Conservation (phyloP, 495 filamentous ascomycete species). For the Baudoinia panamericana region DNA sequence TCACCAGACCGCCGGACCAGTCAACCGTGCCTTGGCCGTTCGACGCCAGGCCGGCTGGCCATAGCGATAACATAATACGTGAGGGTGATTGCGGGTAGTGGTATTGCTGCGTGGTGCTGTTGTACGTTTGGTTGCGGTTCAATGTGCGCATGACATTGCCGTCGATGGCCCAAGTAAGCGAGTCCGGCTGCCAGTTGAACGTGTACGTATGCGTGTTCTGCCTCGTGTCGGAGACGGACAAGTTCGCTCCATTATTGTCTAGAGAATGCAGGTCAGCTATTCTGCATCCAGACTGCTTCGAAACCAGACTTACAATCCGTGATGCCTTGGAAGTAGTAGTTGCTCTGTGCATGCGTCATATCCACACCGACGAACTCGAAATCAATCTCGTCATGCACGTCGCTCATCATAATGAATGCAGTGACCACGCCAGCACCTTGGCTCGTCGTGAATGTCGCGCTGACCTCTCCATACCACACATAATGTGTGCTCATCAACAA, state of each 20-base stretch:
- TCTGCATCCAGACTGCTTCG: not conserved
- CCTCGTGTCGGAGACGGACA: constrained; percentile 61
- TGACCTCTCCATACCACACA: constrained; percentile 94
- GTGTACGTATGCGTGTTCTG: constrained; percentile 78
- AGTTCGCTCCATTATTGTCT: constrained; percentile 36
- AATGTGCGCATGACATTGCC: constrained; percentile 59
- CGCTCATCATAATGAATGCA: constrained; percentile 85
- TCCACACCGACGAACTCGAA: constrained; percentile 87
- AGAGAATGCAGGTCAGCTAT: constrained; percentile 1
- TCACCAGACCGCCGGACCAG: constrained; percentile 82
- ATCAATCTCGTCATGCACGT: constrained; percentile 97
- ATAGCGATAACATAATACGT: constrained; percentile 89
- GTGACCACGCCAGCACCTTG: constrained; percentile 80
- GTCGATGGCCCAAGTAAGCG: constrained; percentile 75
- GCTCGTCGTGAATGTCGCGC: constrained; percentile 72
- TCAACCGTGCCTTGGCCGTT: constrained; percentile 75
- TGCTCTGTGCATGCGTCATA: constrained; percentile 66
- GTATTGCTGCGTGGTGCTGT: constrained; percentile 68
- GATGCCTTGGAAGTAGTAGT: constrained; percentile 95
- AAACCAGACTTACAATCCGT: constrained; percentile 60
- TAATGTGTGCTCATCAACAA: constrained; percentile 77
- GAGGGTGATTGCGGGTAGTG: constrained; percentile 84
- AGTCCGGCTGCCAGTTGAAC: constrained; percentile 81
- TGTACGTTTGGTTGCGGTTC: constrained; percentile 67
- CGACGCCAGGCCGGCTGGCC: constrained; percentile 73